Conservation (phyloP, 2,329 filamentous ascomycete species). For the Penicillium italicum region DNA sequence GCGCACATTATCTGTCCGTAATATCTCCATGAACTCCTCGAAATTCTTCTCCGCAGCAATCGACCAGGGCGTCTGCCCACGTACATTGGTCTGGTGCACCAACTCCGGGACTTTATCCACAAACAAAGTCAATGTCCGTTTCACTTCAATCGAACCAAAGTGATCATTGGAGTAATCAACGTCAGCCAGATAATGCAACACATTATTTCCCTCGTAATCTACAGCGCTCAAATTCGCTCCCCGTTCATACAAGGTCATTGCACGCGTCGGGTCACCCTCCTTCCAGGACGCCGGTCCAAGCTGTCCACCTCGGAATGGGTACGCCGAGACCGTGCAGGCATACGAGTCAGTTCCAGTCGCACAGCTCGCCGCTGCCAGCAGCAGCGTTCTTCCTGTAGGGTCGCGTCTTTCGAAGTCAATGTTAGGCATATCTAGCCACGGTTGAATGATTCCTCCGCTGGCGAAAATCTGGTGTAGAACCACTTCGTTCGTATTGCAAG, state of each 20-base stretch:
- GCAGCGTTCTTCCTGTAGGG: slow-evolving; percentile 12
- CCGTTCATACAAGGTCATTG: slow-evolving; percentile 7
- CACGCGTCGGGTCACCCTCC: slow-evolving; percentile 6
- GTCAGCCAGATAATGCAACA: slow-evolving; percentile 6
- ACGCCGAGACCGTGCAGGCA: neutral
- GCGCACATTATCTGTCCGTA: neutral
- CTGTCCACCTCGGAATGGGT: neutral
- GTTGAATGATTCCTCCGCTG: slow-evolving; percentile 15
- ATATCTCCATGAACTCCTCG: neutral
- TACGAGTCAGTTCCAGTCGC: slow-evolving; percentile 10
- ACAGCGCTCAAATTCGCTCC: slow-evolving; percentile 6
- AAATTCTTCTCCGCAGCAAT: neutral
- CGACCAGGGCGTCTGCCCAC: neutral
- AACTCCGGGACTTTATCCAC: slow-evolving; percentile 2
- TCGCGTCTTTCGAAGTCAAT: slow-evolving; percentile 18
- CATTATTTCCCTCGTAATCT: slow-evolving; percentile 2
- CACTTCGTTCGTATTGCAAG: neutral
- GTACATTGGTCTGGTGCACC: neutral
- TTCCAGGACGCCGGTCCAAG: neutral
- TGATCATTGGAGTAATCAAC: neutral
- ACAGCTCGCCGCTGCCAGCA: slow-evolving; percentile 13
- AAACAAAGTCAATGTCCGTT: neutral
- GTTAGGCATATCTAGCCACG: slow-evolving; percentile 10
- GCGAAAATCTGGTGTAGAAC: slow-evolving; percentile 15
- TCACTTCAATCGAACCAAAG: neutral